Percentiles rank a stretch among this genome's conserved stretches.
Evolutionary conservation across 176 grass and related monocot genomes (phyloP).

Genomic region (Otatea glauca): DNA sequence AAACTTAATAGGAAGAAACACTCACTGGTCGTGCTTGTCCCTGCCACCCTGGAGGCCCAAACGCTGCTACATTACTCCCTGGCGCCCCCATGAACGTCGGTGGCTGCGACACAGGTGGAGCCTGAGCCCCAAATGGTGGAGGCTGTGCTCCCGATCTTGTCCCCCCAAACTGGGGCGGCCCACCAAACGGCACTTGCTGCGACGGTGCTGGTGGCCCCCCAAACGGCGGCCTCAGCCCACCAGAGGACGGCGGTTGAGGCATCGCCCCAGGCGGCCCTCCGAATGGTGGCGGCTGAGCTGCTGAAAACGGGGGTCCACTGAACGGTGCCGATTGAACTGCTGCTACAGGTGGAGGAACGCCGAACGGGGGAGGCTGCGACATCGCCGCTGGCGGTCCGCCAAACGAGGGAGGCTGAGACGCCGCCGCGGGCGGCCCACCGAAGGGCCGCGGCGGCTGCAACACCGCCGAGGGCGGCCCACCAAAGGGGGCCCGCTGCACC

Average conservation of each 20-base stretch:
- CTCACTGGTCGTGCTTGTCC: slow-evolving; percentile 53
- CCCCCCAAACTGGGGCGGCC: slow-evolving; percentile 52
- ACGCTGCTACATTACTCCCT: slow-evolving; percentile 33
- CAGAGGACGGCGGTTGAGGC: background rate
- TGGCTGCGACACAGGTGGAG: slow-evolving; percentile 15
- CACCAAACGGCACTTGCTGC: slow-evolving; percentile 41
- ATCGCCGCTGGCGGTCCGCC: slow-evolving; percentile 12
- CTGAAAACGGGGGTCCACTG: background rate
- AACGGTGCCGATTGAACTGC: slow-evolving; percentile 9
- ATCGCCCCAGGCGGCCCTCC: slow-evolving; percentile 33
- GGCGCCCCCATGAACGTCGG: slow-evolving; percentile 39
- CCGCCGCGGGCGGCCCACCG: slow-evolving; percentile 27
- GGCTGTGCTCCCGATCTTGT: slow-evolving; percentile 43
- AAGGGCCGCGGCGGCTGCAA: slow-evolving; percentile 10
- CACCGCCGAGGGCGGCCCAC: slow-evolving; percentile 16
- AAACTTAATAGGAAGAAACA: slow-evolving; percentile 28
- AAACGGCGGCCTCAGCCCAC: slow-evolving; percentile 24
- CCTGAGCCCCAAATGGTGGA: slow-evolving; percentile 35
- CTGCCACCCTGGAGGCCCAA: slow-evolving; percentile 52
- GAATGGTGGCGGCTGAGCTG: slow-evolving; percentile 36
- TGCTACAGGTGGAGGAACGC: background rate
- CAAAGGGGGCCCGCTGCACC: slow-evolving; percentile 40
- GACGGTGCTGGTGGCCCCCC: slow-evolving; percentile 17
- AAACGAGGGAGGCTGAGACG: slow-evolving; percentile 20
- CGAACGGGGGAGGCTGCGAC: slow-evolving; percentile 46